Evolutionary conservation across 2,329 filamentous ascomycete genomes (phyloP).

Genomic region (Nigrospora osmanthi): DNA sequence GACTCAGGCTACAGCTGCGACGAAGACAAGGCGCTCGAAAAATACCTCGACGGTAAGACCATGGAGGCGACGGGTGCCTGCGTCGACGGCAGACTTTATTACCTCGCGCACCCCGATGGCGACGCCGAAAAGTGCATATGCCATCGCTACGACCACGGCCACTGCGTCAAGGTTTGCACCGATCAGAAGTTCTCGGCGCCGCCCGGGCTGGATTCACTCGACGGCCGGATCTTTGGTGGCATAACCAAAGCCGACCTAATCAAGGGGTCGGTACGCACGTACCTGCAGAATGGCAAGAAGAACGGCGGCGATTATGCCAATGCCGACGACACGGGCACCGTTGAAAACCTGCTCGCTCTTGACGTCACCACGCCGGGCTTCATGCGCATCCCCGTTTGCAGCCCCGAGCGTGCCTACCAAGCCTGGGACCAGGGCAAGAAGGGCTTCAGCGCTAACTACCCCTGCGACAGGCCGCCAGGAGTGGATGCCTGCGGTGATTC

Average conservation of each 20-base stretch:
- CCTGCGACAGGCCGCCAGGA: slow-evolving; percentile 20
- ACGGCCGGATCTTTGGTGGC: slow-evolving; percentile 12
- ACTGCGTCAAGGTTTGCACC: background rate
- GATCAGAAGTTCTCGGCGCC: slow-evolving; percentile 17
- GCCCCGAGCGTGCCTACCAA: slow-evolving; percentile 19
- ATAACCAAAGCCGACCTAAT: slow-evolving; percentile 18
- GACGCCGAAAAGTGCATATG: slow-evolving; percentile 5
- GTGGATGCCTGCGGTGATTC: slow-evolving; percentile 19
- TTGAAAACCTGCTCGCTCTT: slow-evolving; percentile 11
- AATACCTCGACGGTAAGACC: slow-evolving; percentile 14
- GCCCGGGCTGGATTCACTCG: slow-evolving; percentile 15
- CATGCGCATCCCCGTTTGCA: slow-evolving; percentile 29
- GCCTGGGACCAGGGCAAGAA: slow-evolving; percentile 19
- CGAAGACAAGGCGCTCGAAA: slow-evolving; percentile 7
- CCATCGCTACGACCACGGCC: slow-evolving; percentile 1
- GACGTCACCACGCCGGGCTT: slow-evolving; percentile 24
- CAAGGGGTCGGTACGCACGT: slow-evolving; percentile 17
- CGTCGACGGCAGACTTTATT: slow-evolving; percentile 18
- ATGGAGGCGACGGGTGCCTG: slow-evolving; percentile 16
- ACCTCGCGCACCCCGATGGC: slow-evolving; percentile 19
- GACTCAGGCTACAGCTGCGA: slow-evolving; percentile 10
- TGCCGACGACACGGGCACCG: slow-evolving; percentile 10
- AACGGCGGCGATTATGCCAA: slow-evolving; percentile 19
- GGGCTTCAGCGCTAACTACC: slow-evolving; percentile 17
- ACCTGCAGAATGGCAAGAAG: slow-evolving; percentile 17